Conservation (phyloP, 2,329 filamentous ascomycete species). For the Aaosphaeria pasadenensis region DNA sequence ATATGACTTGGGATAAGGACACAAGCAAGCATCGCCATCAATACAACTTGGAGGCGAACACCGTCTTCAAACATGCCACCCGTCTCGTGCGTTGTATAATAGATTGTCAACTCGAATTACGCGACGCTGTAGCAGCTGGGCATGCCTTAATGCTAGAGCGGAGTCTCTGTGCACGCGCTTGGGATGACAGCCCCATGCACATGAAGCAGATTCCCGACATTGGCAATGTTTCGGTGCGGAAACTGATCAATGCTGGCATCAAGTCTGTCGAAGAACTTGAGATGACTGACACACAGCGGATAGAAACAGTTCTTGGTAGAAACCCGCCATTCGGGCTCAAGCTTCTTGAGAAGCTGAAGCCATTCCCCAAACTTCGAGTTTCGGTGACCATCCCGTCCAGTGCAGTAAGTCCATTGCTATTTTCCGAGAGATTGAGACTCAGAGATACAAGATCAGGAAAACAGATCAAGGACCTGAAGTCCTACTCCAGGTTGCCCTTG, state of each 20-base stretch:
- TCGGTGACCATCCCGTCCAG: conserved; percentile 51
- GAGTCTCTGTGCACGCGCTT: conserved; percentile 70
- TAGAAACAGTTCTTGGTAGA: conserved; percentile 73
- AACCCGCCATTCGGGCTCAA: conserved; percentile 81
- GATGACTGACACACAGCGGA: conserved; percentile 62
- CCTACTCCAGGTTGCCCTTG: conserved; percentile 64
- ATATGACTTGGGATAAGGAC: conserved; percentile 53
- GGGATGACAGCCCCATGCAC: conserved; percentile 80
- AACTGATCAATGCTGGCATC: conserved; percentile 69
- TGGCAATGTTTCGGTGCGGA: conserved; percentile 71
- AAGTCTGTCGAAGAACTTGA: conserved; percentile 69
- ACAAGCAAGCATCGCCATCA: conserved; percentile 54
- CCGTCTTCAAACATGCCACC: conserved; percentile 67
- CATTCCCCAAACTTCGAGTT: conserved; percentile 68
- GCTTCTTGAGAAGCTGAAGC: conserved; percentile 60
- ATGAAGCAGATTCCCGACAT: conserved; percentile 80
- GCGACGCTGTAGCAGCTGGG: conserved; percentile 65
- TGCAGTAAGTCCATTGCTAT: conserved; percentile 37
- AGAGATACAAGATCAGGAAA: conserved; percentile 16
- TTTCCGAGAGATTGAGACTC: not conserved
- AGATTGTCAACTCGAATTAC: conserved; percentile 63
- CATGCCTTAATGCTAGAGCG: conserved; percentile 75
- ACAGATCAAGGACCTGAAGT: conserved; percentile 50
- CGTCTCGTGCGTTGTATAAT: conserved; percentile 72
- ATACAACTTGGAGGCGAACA: conserved; percentile 57